These are phyloP conservation scores for Stramenopiles sp. DNA, from an alignment of 352 stramenopile genomes.

Conservation along the genomic window DNA sequence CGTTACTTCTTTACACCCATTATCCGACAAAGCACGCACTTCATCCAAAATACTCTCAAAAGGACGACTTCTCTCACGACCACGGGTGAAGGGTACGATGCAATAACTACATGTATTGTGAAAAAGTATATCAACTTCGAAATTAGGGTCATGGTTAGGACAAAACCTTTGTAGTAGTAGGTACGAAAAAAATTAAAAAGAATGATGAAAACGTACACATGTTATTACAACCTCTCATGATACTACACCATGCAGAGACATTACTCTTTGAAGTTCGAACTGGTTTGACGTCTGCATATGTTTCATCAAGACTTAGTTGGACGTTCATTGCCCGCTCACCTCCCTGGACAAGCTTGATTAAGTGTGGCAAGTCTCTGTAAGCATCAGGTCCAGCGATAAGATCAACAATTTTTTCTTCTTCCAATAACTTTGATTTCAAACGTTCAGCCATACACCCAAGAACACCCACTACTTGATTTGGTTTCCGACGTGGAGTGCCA, in stretches of 20 bases:
- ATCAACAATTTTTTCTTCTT: constrained; percentile 67
- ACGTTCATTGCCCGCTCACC: constrained; percentile 56
- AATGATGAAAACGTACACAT: no score
- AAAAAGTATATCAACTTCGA: no score
- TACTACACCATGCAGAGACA: constrained; percentile 68
- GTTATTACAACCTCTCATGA: constrained; percentile 98
- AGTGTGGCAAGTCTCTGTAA: constrained; percentile 78
- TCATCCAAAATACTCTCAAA: constrained; percentile 73
- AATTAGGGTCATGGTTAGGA: no score
- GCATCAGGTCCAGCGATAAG: constrained; percentile 87
- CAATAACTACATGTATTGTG: no score
- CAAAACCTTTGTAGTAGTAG: no score
- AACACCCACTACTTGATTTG: constrained; percentile 39
- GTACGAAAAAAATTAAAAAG: no score
- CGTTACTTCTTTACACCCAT: constrained; percentile 79
- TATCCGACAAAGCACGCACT: constrained; percentile 38
- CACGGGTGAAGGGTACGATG: constrained; percentile 94
- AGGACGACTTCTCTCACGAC: constrained; percentile 51
- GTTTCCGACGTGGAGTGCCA: constrained; percentile 15
- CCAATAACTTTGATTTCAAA: constrained; percentile 71
- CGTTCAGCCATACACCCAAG: constrained; percentile 98
- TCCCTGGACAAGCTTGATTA: constrained; percentile 34
- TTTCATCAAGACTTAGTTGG: constrained; percentile 81
- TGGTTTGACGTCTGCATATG: constrained; percentile 83
- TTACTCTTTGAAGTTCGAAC: constrained; percentile 40